Evolutionary conservation across 2,329 filamentous ascomycete genomes (phyloP).

Genomic region (Orbilia oligospora): DNA sequence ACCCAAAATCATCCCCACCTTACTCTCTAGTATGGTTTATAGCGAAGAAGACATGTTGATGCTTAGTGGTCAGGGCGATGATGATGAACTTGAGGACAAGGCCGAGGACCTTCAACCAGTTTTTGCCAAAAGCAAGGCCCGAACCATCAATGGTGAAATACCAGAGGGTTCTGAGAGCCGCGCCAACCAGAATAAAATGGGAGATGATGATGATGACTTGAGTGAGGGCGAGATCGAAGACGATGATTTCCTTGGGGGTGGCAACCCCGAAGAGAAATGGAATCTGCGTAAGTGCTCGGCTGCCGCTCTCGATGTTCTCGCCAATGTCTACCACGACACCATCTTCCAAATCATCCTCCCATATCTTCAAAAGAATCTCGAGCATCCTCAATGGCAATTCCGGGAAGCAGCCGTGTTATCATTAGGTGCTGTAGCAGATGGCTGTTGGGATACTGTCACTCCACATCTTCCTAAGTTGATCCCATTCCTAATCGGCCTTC

Average conservation of each 20-base stretch:
- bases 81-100: constrained; percentile 91
- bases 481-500: constrained; percentile 87
- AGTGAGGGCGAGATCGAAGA: constrained; percentile 90
- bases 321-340: constrained; percentile 86
- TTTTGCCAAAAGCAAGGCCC: constrained; percentile 81
- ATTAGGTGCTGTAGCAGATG: constrained; percentile 92
- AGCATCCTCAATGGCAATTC: constrained; percentile 89
- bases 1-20: constrained; percentile 86
- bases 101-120: constrained; percentile 91
- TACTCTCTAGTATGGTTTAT: constrained; percentile 96
- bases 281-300: constrained; percentile 97
- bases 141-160: constrained; percentile 72
- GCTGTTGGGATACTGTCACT: constrained; percentile 89
- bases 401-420: constrained; percentile 95
- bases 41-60: constrained; percentile 91
- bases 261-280: constrained; percentile 91
- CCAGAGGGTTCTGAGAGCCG: constrained; percentile 72
- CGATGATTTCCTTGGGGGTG: constrained; percentile 77
- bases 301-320: constrained; percentile 92
- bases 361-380: constrained; percentile 90
- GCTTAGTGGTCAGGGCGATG: constrained; percentile 85
- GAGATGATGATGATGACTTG: constrained; percentile 75
- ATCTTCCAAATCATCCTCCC: constrained; percentile 94
- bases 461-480: constrained; percentile 92
- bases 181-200: constrained; percentile 70